Evolutionary conservation across 2,329 filamentous ascomycete genomes (phyloP), one percentile per base, ranked within the genome.

Genomic region (Dothistroma pini): DNA sequence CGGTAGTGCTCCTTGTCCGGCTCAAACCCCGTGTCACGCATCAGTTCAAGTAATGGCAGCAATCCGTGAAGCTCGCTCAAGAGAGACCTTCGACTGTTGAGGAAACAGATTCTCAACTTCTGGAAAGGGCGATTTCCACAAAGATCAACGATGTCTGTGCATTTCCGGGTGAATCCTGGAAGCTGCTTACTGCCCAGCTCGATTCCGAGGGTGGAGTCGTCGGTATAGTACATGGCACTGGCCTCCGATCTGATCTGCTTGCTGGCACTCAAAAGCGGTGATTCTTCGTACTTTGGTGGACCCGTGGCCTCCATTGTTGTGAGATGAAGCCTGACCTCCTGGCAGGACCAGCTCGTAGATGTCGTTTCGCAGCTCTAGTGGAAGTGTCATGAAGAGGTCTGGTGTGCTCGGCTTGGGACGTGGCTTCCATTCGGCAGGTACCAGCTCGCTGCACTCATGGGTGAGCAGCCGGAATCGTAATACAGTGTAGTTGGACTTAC

Each of bases 141-240:
- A 2, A 29, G 21, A 10, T 25, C 19, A 29, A 58, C 38, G n/a
- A 65, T 50, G 34, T 25, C 14, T 4, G 51, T 34, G 25, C 53
- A 47, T 22, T 54, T 63, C 19, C 44, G 53, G n/a, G 54, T 35
- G 11, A 21, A 12, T 6, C 29, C 16, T 2, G 22, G 16, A 4
- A 58, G 49, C 1, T 35, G 22, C 10, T 21, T n/a, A 10, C 16
- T 10, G 29, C 51, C 41, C n/a, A 31, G 12, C 53, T 8, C 9
- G 4, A 32, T 12, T n/a, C 10, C 29, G 54, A 59, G 38, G 35
- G 19, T 19, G 57, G 62, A 58, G 8, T 38, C n/a, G 41, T 61
- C 62, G 55, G 38, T 58, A 38, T 59, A 67, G 54, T 54, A 64
- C 11, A 67, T 56, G 1, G 58, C 57, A n/a, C 53, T 41, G 1